phyloP scores from a whole-genome alignment of 108 stramenopile species.

The Skeletonema potamos region DNA sequence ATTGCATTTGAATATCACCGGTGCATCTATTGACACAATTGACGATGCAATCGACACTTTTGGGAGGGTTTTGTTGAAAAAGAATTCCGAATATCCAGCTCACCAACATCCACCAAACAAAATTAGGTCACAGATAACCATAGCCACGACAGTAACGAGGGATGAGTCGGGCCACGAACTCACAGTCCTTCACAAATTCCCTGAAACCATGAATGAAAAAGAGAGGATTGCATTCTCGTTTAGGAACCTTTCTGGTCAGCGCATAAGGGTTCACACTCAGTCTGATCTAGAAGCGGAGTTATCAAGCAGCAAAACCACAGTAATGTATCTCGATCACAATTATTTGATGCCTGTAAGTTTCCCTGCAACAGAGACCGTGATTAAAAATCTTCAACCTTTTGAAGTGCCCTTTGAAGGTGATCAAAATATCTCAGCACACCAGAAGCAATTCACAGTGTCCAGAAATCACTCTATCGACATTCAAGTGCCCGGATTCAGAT shows the following conservation, averaged over 20 bases:
- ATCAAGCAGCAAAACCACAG: constrained; percentile 24
- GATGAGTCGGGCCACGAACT: constrained; percentile 26
- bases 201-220: constrained; percentile 49
- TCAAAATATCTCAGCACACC: constrained; percentile 12
- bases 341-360: constrained; percentile 76
- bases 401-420: constrained; percentile 89
- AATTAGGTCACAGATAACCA: not conserved
- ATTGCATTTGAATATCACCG: constrained; percentile 85
- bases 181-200: constrained; percentile 61
- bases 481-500: constrained; percentile 89
- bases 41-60: constrained; percentile 69
- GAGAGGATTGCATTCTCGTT: constrained; percentile 91
- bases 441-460: constrained; percentile 9
- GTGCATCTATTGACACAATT: constrained; percentile 80
- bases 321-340: constrained; percentile 80
- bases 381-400: constrained; percentile 72
- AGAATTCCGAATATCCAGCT: not conserved
- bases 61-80: constrained; percentile 30
- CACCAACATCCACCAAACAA: not conserved
- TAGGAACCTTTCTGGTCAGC: constrained; percentile 87
- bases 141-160: not conserved
- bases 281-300: constrained; percentile 26
- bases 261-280: constrained; percentile 80
- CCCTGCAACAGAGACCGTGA: constrained; percentile 81
- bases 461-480: constrained; percentile 76